A percentile compares a stretch with the other conserved stretches of the same genome.
Evolutionary conservation across 345 rosid species (phyloP).

Genomic region (Zanthoxylum bungeanum): DNA sequence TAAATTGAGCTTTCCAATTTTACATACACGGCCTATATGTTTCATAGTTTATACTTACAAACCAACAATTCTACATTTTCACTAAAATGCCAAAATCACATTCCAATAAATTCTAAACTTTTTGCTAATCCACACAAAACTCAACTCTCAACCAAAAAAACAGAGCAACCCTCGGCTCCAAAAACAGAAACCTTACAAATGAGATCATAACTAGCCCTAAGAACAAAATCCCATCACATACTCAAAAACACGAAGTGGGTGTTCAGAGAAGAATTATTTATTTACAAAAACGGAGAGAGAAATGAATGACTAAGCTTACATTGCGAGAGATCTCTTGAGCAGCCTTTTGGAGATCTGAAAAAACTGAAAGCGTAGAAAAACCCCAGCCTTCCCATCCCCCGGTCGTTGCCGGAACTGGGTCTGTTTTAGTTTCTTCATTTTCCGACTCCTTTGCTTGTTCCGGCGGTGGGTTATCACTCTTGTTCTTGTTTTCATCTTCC

Average conservation of each 20-base stretch:
- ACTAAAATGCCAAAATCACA: background rate
- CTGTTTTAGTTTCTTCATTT: conserved; percentile 23
- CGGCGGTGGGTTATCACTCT: conserved; percentile 18
- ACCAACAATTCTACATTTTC: background rate
- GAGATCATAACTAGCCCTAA: background rate
- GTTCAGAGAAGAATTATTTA: background rate
- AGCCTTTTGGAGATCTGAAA: conserved; percentile 93
- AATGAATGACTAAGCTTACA: conserved; percentile 34
- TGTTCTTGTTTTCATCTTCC: conserved; percentile 35
- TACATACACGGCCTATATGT: background rate
- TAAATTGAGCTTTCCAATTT: background rate
- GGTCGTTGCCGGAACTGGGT: conserved; percentile 13
- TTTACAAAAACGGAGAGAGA: background rate
- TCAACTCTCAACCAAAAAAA: background rate
- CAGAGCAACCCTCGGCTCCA: background rate
- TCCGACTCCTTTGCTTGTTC: conserved; percentile 26
- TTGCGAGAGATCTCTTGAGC: conserved; percentile 92
- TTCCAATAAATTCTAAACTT: background rate
- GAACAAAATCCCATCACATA: background rate
- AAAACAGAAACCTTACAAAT: background rate
- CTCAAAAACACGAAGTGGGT: background rate
- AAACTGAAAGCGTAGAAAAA: conserved; percentile 68
- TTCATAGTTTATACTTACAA: background rate
- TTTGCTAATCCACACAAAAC: background rate
- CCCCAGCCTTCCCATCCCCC: conserved; percentile 96